Conservation (phyloP, 345 rosid species). For the Arabis alpina region DNA sequence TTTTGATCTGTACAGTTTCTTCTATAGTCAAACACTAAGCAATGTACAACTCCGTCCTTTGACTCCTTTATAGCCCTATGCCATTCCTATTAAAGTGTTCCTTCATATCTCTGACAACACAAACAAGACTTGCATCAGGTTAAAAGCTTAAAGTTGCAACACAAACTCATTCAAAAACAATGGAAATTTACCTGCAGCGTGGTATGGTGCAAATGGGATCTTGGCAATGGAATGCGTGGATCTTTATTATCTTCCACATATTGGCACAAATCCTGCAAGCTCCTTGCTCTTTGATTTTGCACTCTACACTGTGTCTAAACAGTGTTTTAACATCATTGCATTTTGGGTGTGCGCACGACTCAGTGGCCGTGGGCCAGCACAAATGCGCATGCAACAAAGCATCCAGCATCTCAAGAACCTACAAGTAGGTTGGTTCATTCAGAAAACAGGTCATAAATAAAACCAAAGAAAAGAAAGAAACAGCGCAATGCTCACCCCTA, state of each 20-base stretch:
- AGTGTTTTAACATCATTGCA: constrained; percentile 44
- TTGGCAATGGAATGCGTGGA: constrained; percentile 48
- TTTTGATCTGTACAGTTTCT: constrained; percentile 14
- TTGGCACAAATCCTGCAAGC: constrained; percentile 43
- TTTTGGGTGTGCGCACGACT: constrained; percentile 47
- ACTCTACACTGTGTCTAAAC: constrained; percentile 46
- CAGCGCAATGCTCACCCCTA: constrained; percentile 19
- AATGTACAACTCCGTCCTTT: constrained; percentile 23
- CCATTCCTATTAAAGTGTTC: neutral
- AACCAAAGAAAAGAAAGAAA: constrained; percentile 12
- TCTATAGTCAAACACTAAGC: constrained; percentile 7
- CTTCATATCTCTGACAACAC: constrained; percentile 26
- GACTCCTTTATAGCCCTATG: neutral
- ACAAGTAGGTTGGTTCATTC: constrained; percentile 10
- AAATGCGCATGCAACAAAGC: constrained; percentile 50
- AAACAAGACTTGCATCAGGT: constrained; percentile 22
- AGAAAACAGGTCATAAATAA: constrained; percentile 4
- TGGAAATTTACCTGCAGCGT: constrained; percentile 50
- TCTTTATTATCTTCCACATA: constrained; percentile 33
- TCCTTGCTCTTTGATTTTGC: constrained; percentile 37
- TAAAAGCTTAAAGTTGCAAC: neutral
- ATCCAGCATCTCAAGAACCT: constrained; percentile 36
- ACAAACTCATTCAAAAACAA: neutral
- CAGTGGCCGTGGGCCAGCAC: constrained; percentile 32
- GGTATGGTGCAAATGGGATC: constrained; percentile 46